Conservation (phyloP, 305 asterid species). For the Fraxinus velutina region DNA sequence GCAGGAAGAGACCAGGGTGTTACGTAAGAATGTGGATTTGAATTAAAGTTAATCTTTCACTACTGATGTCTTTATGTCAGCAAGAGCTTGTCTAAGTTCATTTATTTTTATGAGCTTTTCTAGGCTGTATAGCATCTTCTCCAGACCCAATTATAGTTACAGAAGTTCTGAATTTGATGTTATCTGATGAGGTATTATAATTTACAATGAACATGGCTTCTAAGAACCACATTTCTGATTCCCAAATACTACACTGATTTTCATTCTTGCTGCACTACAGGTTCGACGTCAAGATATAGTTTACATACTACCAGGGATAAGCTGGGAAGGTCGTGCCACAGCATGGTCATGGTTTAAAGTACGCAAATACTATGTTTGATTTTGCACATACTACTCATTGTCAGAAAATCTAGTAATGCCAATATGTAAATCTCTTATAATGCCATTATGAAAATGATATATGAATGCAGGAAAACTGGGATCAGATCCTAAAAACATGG, state of each 20-base stretch:
- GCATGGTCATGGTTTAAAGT: slow-evolving; percentile 46
- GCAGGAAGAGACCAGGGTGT: slow-evolving; percentile 35
- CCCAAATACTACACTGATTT: background rate
- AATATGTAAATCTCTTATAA: background rate
- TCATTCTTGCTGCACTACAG: slow-evolving; percentile 13
- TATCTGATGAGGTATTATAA: slow-evolving; percentile 35
- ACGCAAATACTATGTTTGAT: background rate
- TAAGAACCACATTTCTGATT: background rate
- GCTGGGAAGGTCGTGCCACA: slow-evolving; percentile 39
- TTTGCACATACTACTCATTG: background rate
- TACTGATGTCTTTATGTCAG: background rate
- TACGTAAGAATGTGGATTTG: slow-evolving; percentile 30
- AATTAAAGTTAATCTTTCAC: background rate
- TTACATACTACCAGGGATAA: slow-evolving; percentile 25
- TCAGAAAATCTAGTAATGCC: background rate
- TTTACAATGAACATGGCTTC: background rate
- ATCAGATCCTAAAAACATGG: slow-evolving; percentile 34
- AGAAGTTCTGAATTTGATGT: slow-evolving; percentile 26
- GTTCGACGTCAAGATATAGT: slow-evolving; percentile 31
- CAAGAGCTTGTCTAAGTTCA: background rate
- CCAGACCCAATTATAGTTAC: slow-evolving; percentile 31
- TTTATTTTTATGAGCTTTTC: background rate
- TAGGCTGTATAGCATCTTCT: slow-evolving; percentile 36
- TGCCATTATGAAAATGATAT: background rate
- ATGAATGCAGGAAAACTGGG: slow-evolving; percentile 37